A percentile compares a stretch with the other conserved stretches of the same genome.
These are phyloP conservation scores for Leccinum arenicola DNA, from an alignment of 768 basidiomycete species.

Conservation along the genomic window DNA sequence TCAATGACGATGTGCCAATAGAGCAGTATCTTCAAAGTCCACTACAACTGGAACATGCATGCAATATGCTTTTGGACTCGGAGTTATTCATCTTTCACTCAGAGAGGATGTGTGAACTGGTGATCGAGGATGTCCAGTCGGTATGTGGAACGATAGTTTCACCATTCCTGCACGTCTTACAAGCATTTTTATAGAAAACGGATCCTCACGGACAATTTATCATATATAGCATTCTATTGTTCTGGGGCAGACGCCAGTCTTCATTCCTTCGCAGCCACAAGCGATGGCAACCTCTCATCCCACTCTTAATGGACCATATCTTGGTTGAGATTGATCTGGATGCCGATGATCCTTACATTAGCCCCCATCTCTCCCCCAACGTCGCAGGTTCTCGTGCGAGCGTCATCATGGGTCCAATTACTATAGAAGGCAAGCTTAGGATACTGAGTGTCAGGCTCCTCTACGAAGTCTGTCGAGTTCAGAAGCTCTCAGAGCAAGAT, in stretches of 20 bases:
- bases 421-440: constrained; percentile 83
- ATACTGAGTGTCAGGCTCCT: constrained; percentile 69
- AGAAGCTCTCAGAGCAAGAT: constrained; percentile 75
- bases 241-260: constrained; percentile 65
- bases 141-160: constrained; percentile 40
- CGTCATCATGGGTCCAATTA: constrained; percentile 45
- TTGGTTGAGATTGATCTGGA: constrained; percentile 79
- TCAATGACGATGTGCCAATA: constrained; percentile 28
- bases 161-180: constrained; percentile 5
- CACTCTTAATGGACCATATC: constrained; percentile 82
- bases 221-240: constrained; percentile 72
- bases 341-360: constrained; percentile 57
- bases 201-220: constrained; percentile 84
- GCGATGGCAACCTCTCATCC: constrained; percentile 80
- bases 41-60: constrained; percentile 82
- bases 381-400: constrained; percentile 34
- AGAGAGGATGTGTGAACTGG: constrained; percentile 83
- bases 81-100: constrained; percentile 91
- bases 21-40: constrained; percentile 86
- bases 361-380: constrained; percentile 32
- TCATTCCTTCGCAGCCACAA: constrained; percentile 76
- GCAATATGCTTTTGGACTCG: constrained; percentile 70
- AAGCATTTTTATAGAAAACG: constrained; percentile 52
- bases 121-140: constrained; percentile 64
- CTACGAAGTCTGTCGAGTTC: constrained; percentile 92